Conservation (phyloP, 768 basidiomycete genomes). For the Paxillus ammoniavirescens region DNA sequence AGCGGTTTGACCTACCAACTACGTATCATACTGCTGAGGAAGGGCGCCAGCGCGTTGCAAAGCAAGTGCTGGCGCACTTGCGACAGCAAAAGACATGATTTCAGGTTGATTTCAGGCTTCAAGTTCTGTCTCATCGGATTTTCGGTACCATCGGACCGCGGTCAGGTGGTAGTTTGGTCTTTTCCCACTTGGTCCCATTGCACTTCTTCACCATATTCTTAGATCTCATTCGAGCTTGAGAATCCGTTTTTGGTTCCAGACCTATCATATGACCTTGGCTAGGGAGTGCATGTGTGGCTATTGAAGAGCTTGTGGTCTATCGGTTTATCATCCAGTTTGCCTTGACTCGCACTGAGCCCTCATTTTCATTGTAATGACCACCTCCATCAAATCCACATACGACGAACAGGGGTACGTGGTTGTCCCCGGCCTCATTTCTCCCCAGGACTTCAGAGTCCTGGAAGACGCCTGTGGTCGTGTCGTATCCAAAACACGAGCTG, state of each 20-base stretch:
- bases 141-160: background rate
- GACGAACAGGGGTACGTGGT: slow-evolving; percentile 67
- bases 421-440: slow-evolving; percentile 51
- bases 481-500: slow-evolving; percentile 52
- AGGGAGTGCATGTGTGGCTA: background rate
- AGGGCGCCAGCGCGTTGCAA: slow-evolving; percentile 44
- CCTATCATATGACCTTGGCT: background rate
- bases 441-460: slow-evolving; percentile 38
- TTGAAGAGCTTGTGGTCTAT: background rate
- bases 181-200: background rate
- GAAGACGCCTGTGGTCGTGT: slow-evolving; percentile 50
- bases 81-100: slow-evolving; percentile 16
- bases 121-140: background rate
- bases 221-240: background rate
- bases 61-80: slow-evolving; percentile 41
- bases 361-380: background rate
- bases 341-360: background rate
- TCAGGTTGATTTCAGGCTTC: background rate
- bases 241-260: background rate
- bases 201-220: background rate
- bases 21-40: slow-evolving; percentile 37
- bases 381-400: slow-evolving; percentile 47
- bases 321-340: background rate
- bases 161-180: background rate
- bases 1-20: slow-evolving; percentile 43